Evolutionary conservation across 2,329 filamentous ascomycete genomes (phyloP).

Genomic region (Neoarthrinium moseri): DNA sequence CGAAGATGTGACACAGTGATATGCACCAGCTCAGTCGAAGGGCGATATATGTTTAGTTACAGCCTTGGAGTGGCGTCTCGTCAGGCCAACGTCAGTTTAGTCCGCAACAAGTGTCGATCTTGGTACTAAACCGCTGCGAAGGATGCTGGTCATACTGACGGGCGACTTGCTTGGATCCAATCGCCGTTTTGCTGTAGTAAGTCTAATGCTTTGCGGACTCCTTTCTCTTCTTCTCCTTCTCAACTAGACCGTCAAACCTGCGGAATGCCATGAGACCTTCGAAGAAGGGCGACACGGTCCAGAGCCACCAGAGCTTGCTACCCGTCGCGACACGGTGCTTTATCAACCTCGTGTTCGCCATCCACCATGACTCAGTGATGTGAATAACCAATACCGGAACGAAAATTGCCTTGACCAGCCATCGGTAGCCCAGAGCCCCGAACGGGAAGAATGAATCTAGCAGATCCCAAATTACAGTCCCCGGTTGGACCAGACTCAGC

Average conservation of each 20-base stretch:
- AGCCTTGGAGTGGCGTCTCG: too few relatives aligned
- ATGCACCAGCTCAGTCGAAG: too few relatives aligned
- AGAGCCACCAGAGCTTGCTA: constrained; percentile 51
- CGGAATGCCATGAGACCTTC: constrained; percentile 52
- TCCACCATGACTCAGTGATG: constrained; percentile 55
- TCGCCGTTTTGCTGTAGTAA: too few relatives aligned
- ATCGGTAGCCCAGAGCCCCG: constrained; percentile 52
- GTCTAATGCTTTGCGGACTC: constrained; percentile 40
- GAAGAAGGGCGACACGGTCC: constrained; percentile 51
- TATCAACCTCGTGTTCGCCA: constrained; percentile 46
- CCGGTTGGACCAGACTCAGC: constrained; percentile 50
- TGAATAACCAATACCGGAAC: constrained; percentile 64
- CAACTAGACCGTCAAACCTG: constrained; percentile 50
- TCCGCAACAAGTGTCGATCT: too few relatives aligned
- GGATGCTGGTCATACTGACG: too few relatives aligned
- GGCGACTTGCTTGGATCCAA: too few relatives aligned
- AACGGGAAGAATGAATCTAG: constrained; percentile 51
- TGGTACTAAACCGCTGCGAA: too few relatives aligned
- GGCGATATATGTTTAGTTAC: too few relatives aligned
- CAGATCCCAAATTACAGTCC: constrained; percentile 46
- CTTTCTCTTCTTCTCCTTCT: constrained; percentile 38
- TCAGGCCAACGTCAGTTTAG: too few relatives aligned
- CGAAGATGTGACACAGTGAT: too few relatives aligned
- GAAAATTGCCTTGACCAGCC: constrained; percentile 59
- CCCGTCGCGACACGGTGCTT: constrained; percentile 47